These are phyloP conservation scores for Suillus hirtellus DNA, from an alignment of 768 basidiomycete genomes.

Conservation along the genomic window DNA sequence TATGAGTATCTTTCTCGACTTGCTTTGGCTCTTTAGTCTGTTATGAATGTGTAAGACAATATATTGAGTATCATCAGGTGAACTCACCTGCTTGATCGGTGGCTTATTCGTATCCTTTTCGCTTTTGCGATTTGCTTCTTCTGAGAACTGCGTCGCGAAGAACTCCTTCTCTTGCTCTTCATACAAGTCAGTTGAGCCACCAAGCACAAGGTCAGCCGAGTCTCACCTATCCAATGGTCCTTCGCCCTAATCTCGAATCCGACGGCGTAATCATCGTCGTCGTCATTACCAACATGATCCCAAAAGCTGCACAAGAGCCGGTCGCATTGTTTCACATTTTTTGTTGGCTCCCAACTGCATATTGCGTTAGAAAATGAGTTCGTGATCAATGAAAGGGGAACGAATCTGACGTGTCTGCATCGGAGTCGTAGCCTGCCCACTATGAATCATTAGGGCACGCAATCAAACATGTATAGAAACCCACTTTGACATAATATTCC, in stretches of 20 bases:
- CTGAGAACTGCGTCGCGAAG: slow-evolving; percentile 33
- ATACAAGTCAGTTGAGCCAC: slow-evolving; percentile 2
- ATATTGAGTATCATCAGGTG: neutral
- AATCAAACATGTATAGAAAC: neutral
- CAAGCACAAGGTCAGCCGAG: neutral
- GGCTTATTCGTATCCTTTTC: slow-evolving; percentile 20
- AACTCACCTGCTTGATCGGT: slow-evolving; percentile 21
- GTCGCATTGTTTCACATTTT: slow-evolving; percentile 57
- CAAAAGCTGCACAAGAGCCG: slow-evolving; percentile 66
- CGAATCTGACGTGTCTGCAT: slow-evolving; percentile 51
- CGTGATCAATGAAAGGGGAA: slow-evolving; percentile 3
- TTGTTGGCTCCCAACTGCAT: slow-evolving; percentile 70
- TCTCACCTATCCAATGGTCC: slow-evolving; percentile 59
- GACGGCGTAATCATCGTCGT: slow-evolving; percentile 53
- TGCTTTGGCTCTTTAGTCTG: slow-evolving; percentile 14
- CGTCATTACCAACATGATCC: slow-evolving; percentile 52
- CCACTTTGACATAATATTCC: slow-evolving; percentile 74
- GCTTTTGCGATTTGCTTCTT: slow-evolving; percentile 18
- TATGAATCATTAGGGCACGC: slow-evolving; percentile 27
- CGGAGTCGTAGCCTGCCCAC: slow-evolving; percentile 68
- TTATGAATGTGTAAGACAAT: slow-evolving; percentile 13
- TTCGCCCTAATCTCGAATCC: slow-evolving; percentile 47
- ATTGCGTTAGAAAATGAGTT: neutral
- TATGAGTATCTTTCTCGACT: slow-evolving; percentile 14
- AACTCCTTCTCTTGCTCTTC: slow-evolving; percentile 42